Percentiles rank a stretch among this genome's conserved stretches.
Evolutionary conservation across 2,329 filamentous ascomycete genomes (phyloP).

Genomic region (Aureobasidium leucospermi): DNA sequence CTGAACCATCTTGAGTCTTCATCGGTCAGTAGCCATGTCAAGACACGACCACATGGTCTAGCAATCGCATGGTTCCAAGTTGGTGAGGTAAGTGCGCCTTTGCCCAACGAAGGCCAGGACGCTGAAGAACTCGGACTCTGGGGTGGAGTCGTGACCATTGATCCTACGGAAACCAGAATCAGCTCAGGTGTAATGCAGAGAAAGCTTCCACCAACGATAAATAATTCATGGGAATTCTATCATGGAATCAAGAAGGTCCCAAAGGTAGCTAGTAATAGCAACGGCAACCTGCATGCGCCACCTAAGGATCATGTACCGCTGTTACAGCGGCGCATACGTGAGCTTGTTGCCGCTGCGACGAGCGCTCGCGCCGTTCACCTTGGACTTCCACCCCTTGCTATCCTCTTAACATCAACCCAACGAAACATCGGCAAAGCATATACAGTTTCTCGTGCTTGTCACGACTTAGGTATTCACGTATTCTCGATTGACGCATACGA

Average conservation of each 20-base stretch:
- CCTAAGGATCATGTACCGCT: conserved; percentile 38
- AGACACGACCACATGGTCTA: conserved; percentile 19
- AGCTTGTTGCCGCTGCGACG: conserved; percentile 81
- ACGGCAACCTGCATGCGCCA: conserved; percentile 36
- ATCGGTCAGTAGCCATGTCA: conserved; percentile 31
- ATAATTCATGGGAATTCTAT: conserved; percentile 84
- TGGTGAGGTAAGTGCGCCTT: conserved; percentile 56
- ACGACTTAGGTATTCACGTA: conserved; percentile 82
- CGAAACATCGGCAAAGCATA: conserved; percentile 89
- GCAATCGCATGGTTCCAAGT: conserved; percentile 87
- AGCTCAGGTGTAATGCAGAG: conserved; percentile 81
- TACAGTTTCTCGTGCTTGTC: conserved; percentile 66
- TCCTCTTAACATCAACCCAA: conserved; percentile 85
- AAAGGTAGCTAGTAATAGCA: conserved; percentile 47
- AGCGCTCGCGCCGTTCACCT: conserved; percentile 81
- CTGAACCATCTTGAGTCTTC: conserved; percentile 6
- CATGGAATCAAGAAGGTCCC: conserved; percentile 62
- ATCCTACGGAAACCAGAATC: conserved; percentile 79
- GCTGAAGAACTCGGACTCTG: conserved; percentile 64
- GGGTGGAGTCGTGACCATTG: conserved; percentile 80
- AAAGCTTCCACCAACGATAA: conserved; percentile 66
- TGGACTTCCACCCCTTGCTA: conserved; percentile 77
- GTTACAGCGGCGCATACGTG: conserved; percentile 59
- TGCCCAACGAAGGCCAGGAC: conserved; percentile 41
- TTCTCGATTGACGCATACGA: conserved; percentile 90